These are phyloP conservation scores for Solanum stenotomum DNA, from an alignment of 257 asterid genomes.

Conservation along the genomic window DNA sequence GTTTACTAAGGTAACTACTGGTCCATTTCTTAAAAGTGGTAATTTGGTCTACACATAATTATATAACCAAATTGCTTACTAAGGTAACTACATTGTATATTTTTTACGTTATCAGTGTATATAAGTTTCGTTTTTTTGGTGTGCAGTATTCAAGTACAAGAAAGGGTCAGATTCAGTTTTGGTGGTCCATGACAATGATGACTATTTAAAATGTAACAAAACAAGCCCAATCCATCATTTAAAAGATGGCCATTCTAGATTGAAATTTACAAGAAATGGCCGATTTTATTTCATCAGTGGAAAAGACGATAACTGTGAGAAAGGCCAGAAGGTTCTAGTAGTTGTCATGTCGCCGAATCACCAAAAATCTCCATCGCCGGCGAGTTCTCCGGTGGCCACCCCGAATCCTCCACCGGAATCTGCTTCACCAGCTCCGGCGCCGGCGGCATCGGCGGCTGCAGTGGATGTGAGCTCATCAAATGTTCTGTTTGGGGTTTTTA, in stretches of 20 bases:
- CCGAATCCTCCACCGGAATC: neutral
- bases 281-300: constrained; percentile 57
- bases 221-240: constrained; percentile 26
- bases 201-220: constrained; percentile 31
- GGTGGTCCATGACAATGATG: constrained; percentile 34
- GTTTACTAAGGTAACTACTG: neutral
- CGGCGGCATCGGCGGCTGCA: neutral
- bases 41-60: neutral
- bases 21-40: neutral
- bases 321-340: constrained; percentile 44
- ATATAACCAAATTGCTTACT: neutral
- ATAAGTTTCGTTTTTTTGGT: neutral
- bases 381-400: neutral
- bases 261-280: constrained; percentile 45
- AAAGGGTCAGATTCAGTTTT: constrained; percentile 43
- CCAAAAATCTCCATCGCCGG: constrained; percentile 5
- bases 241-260: constrained; percentile 33
- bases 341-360: constrained; percentile 40
- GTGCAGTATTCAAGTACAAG: constrained; percentile 45
- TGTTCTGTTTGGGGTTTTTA: neutral
- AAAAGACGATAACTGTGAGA: constrained; percentile 28
- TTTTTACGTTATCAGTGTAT: neutral
- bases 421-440: neutral
- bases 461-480: neutral
- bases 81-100: neutral